Conservation (phyloP, 2,329 filamentous ascomycete species). For the Furcasterigmium sp. region DNA sequence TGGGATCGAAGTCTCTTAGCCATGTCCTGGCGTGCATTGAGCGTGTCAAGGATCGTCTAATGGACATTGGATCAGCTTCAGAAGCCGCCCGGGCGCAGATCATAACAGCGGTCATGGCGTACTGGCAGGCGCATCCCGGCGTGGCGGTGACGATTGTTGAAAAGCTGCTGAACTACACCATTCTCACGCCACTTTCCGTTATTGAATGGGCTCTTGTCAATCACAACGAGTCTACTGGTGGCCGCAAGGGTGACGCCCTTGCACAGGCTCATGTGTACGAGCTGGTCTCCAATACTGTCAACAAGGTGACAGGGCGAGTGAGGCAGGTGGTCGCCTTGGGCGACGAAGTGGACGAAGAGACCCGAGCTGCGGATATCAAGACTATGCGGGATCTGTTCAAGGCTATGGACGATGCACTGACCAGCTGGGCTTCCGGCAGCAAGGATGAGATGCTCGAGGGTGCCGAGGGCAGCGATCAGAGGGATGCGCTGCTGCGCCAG, state of each 20-base stretch:
- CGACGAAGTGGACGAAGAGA: constrained; percentile 55
- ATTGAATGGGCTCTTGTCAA: constrained; percentile 81
- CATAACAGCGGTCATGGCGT: constrained; percentile 81
- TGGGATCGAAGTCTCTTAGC: constrained; percentile 92
- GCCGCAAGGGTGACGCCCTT: constrained; percentile 59
- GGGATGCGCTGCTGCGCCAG: constrained; percentile 61
- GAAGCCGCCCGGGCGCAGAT: constrained; percentile 80
- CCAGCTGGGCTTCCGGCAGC: constrained; percentile 65
- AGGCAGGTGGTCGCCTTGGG: constrained; percentile 69
- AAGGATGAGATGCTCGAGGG: constrained; percentile 73
- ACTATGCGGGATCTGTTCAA: constrained; percentile 77
- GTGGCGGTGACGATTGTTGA: constrained; percentile 90
- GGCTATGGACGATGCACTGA: constrained; percentile 72
- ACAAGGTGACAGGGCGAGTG: constrained; percentile 83
- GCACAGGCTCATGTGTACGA: constrained; percentile 78
- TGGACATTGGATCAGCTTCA: constrained; percentile 71
- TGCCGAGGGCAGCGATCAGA: constrained; percentile 51
- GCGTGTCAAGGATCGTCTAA: constrained; percentile 81
- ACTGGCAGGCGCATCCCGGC: constrained; percentile 90
- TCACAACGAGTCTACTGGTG: constrained; percentile 40
- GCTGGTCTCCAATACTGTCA: constrained; percentile 80
- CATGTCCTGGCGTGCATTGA: constrained; percentile 96
- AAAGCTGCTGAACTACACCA: constrained; percentile 95
- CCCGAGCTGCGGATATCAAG: constrained; percentile 62
- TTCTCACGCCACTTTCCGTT: constrained; percentile 79